Conservation (phyloP, 1,284 basidiomycete species). For the Cryptococcus sp. region DNA sequence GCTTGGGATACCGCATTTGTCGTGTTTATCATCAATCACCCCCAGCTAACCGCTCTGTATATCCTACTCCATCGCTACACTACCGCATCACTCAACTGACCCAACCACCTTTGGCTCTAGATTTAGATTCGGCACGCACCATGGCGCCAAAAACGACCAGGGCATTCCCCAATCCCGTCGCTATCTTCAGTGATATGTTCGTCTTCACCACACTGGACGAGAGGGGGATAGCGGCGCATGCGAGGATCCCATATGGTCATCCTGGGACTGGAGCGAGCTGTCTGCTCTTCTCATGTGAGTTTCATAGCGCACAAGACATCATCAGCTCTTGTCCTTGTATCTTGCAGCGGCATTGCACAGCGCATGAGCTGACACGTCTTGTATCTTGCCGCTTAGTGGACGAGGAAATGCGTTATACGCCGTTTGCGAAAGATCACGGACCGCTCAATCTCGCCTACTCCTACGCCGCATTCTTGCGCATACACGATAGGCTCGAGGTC, state of each 20-base stretch:
- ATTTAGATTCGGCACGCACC: conserved; percentile 5
- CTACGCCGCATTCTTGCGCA: conserved; percentile 89
- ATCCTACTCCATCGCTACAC: background rate
- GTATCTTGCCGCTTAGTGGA: conserved; percentile 52
- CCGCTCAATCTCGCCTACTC: conserved; percentile 90
- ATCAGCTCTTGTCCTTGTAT: background rate
- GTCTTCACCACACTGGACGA: conserved; percentile 46
- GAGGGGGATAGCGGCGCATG: conserved; percentile 26
- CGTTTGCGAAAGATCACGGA: conserved; percentile 94
- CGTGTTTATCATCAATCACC: background rate
- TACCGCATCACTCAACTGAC: conserved; percentile 3
- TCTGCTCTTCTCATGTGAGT: conserved; percentile 44
- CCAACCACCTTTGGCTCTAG: background rate
- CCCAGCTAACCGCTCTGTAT: too few relatives aligned
- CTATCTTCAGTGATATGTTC: conserved; percentile 40
- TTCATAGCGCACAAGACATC: background rate
- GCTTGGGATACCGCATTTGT: conserved; percentile 2
- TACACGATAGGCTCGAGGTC: conserved; percentile 85
- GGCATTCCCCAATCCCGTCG: conserved; percentile 41
- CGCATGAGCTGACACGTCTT: conserved; percentile 2
- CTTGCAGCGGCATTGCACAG: background rate
- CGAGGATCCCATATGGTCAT: conserved; percentile 34
- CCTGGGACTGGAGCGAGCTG: conserved; percentile 33
- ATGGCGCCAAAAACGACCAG: background rate
- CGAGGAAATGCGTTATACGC: conserved; percentile 86